A percentile compares a stretch with the other conserved stretches of the same genome.
phyloP scores from a whole-genome alignment of 116 monocot species.

The Trichopus zeylanicus region DNA sequence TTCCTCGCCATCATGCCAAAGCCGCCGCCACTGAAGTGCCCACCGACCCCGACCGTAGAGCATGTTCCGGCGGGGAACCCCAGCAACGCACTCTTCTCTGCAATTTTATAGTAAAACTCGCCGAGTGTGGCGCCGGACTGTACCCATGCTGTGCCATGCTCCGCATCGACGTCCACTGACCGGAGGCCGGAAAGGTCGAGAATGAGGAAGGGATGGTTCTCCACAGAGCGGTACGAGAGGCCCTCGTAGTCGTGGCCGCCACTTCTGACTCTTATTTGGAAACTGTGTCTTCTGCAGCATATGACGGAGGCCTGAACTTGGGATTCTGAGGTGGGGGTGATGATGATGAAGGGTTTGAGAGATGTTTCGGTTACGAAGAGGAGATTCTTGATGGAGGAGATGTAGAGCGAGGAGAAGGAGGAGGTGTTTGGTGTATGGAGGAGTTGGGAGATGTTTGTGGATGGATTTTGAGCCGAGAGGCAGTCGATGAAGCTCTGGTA shows the following conservation, averaged over 20 bases:
- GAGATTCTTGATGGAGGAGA: slow-evolving; percentile 20
- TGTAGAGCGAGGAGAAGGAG: slow-evolving; percentile 11
- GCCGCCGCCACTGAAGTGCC: slow-evolving; percentile 10
- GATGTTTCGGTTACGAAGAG: slow-evolving; percentile 9
- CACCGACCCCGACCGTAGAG: slow-evolving; percentile 2
- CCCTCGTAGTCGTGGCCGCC: slow-evolving; percentile 10
- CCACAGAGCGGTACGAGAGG: slow-evolving; percentile 3
- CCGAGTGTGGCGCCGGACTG: slow-evolving; percentile 3
- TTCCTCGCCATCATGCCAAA: slow-evolving; percentile 1
- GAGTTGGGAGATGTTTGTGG: slow-evolving; percentile 1
- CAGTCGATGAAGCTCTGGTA: slow-evolving; percentile 8
- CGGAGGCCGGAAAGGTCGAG: slow-evolving; percentile 1
- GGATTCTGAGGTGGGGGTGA: slow-evolving; percentile 7
- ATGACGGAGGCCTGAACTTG: slow-evolving; percentile 1
- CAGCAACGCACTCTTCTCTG: not conserved
- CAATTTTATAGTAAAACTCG: slow-evolving; percentile 6
- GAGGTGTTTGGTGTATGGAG: slow-evolving; percentile 1
- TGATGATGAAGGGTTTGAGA: slow-evolving; percentile 12
- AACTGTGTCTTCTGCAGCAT: not conserved
- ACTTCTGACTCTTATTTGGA: not conserved
- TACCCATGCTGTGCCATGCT: slow-evolving; percentile 1
- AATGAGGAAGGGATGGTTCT: not conserved
- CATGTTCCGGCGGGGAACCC: slow-evolving; percentile 8
- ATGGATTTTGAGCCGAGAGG: slow-evolving; percentile 2
- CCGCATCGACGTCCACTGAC: not conserved